Base-by-base conservation (phyloP, 2,329 filamentous ascomycete genomes). In the Diaporthe aspalathi region DNA sequence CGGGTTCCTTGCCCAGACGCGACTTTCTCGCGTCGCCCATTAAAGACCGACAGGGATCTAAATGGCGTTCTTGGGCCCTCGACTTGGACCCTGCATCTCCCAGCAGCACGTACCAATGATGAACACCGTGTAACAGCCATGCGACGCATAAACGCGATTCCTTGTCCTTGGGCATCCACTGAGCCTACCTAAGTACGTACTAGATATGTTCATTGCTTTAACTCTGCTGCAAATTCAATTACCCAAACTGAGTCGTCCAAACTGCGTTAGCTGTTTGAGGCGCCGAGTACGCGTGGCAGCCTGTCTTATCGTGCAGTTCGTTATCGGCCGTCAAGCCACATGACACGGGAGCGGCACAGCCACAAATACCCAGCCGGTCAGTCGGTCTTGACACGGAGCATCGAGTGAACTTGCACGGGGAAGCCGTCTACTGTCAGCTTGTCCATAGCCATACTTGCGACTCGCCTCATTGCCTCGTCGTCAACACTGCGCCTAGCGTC, bases 321-420 rank as follows among this genome's bases (percentile, higher is more conserved):
- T 12, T 50, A 17, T 12, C 60, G 50, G 20, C n/a, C 1, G 60
- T 65, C 60, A 65, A 65, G 60, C 60, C 60, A 49, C 52, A 35
- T 12, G 1, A 24, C 4, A 1, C 35, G 11, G 9, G 22, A 7
- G 9, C 3, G 14, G 53, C 67, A 68, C 67, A 50, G 67, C 67
- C 67, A 68, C 67, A 68, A 32, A 11, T 5, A 40, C 35, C 67
- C 67, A 38, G 40, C 29, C 52, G 66, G 67, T 60, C 45, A 60
- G 52, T 54, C 69, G 72, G 65, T 71, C 69, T 73, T 68, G 72
- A 73, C 72, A 73, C 72, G 69, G 72, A 71, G 72, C 72, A 67
- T 56, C n/a, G n/a, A n/a, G n/a, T 38, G 70, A 54, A 56, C 50
- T 29, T 53, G 71, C 52, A 65, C 43, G 38, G 65, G 54, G 65